These are phyloP conservation scores for Aspergillus panamensis DNA, from an alignment of 495 filamentous ascomycete species.

Conservation along the genomic window DNA sequence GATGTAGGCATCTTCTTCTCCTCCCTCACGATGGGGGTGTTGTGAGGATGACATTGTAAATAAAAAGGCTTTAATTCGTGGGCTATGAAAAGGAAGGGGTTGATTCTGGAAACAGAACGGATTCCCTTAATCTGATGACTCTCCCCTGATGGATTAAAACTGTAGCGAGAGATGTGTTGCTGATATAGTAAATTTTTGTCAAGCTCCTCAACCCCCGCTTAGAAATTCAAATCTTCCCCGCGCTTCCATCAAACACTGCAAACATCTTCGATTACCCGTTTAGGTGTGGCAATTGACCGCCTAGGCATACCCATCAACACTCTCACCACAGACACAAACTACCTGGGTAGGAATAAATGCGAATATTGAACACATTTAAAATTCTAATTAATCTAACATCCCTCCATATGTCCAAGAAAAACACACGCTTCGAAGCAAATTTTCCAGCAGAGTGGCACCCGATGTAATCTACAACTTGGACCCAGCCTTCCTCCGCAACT, in stretches of 20 bases:
- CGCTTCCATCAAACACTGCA: conserved; percentile 33
- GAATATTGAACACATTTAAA: not conserved
- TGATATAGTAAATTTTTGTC: conserved; percentile 17
- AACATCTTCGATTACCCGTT: conserved; percentile 17
- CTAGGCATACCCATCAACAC: no score
- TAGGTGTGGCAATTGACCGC: no score
- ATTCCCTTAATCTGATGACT: no score
- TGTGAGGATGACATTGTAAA: conserved; percentile 44
- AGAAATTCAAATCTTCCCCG: conserved; percentile 43
- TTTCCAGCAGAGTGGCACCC: not conserved
- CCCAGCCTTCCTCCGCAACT: conserved; percentile 59
- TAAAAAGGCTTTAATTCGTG: not conserved
- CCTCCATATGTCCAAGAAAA: conserved; percentile 8
- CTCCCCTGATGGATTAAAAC: not conserved
- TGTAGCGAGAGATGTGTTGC: not conserved
- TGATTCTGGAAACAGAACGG: no score
- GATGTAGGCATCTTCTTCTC: conserved; percentile 54
- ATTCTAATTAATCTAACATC: not conserved
- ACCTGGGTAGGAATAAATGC: no score
- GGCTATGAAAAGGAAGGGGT: not conserved
- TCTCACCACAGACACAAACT: no score
- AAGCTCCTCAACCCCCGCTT: conserved; percentile 36
- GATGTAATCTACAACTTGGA: conserved; percentile 46
- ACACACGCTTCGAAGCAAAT: not conserved
- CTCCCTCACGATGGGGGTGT: conserved; percentile 47